Base-by-base conservation (phyloP, 2,329 filamentous ascomycete genomes). In the Arachnopeziza araneosa region DNA sequence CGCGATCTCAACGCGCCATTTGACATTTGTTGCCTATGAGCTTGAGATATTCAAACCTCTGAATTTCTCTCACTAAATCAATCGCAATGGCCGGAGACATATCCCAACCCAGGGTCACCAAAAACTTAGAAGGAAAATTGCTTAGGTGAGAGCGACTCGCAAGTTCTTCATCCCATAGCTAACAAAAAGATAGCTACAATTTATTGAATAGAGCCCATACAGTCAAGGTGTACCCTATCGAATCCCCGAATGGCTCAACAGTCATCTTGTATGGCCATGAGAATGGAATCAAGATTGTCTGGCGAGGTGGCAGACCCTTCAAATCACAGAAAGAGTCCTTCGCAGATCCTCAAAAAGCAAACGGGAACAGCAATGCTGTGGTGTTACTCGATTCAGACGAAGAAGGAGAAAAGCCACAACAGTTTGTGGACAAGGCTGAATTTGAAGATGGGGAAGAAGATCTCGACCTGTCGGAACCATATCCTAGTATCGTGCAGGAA, bases 381-480 rank as follows among this genome's bases (percentile, higher is more conserved):
- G 86, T 87, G 80, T 77, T 86, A 19, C 79, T 87, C 57, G 84
- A 87, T 67, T 86, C 83, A 1, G 84, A 87, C 65, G 83, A 85
- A 8, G 84, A 86, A 30, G 78, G 78, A 10, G 82, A 86, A 68
- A 80, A 79, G 59, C 81, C 83, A 8, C 77, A 83, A 60, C 87
- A 87, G 61, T 82, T 85, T 61, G 81, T 83, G 10, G 73, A 74
- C 5, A 78, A 82, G 52, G 76, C 75, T 1, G 74, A 72, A 36
- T 55, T 68, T 22, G 67, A 85, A 62, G 82, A 83, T 9, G 74
- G 74, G 4, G 78, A 82, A 53, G 76, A 75, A 1, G 74, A 71
- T 24, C 54, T 68, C 17, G 67, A 73, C 51, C 61, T 63, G 26
- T 62, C 63, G n/a, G 59, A 58, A 19, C 76, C 78, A 4, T 84